phyloP scores from a whole-genome alignment of 257 asterid species.

The Nicotiana knightiana region DNA sequence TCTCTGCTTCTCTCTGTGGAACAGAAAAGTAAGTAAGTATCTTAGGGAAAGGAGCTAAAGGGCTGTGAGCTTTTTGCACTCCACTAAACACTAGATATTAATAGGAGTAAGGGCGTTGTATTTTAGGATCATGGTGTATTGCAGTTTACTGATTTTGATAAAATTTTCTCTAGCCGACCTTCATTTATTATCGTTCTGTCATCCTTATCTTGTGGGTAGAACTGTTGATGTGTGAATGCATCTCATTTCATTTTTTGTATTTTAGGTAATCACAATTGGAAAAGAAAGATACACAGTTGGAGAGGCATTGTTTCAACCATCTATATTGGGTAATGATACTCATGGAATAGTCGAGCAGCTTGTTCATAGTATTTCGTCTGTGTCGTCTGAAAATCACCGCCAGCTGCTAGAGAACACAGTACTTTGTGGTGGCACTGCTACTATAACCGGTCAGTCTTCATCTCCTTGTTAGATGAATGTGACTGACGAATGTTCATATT shows the following conservation, averaged over 20 bases:
- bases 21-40: not conserved
- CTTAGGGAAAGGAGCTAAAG: not conserved
- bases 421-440: constrained; percentile 91
- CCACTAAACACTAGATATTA: not conserved
- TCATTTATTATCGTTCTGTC: not conserved
- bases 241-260: not conserved
- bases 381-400: constrained; percentile 91
- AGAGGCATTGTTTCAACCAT: constrained; percentile 88
- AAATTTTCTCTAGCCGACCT: not conserved
- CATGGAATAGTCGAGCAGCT: constrained; percentile 98
- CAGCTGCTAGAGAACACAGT: constrained; percentile 93
- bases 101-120: not conserved
- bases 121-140: not conserved
- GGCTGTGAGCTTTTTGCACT: not conserved
- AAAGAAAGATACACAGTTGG: constrained; percentile 79
- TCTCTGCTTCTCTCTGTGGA: not conserved
- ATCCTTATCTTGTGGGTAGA: not conserved
- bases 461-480: not conserved
- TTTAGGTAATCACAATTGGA: constrained; percentile 82
- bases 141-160: not conserved
- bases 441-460: constrained; percentile 56
- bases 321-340: constrained; percentile 70
- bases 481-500: not conserved
- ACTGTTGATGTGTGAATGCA: not conserved
- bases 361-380: constrained; percentile 77